A percentile compares a stretch with the other conserved stretches of the same genome.
These are phyloP conservation scores for Cornus kousa DNA, from an alignment of 148 eudicot species.

Conservation along the genomic window DNA sequence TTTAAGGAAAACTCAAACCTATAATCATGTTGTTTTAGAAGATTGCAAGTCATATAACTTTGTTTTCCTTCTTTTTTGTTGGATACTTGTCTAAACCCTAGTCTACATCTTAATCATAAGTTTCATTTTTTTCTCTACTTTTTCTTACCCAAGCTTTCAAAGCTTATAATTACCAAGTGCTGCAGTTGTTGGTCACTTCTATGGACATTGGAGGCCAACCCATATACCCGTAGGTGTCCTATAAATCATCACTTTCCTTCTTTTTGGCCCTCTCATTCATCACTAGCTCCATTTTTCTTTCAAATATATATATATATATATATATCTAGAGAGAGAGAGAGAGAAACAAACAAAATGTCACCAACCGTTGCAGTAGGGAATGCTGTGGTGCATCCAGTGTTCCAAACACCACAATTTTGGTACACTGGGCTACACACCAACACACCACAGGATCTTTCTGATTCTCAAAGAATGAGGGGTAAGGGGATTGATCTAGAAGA, in stretches of 20 bases:
- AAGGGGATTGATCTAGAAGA: too few relatives aligned
- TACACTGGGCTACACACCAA: too few relatives aligned
- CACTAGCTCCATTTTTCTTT: neutral
- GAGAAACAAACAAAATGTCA: too few relatives aligned
- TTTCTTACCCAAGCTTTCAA: constrained; percentile 23
- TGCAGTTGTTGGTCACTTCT: constrained; percentile 14
- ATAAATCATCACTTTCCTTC: constrained; percentile 18
- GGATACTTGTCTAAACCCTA: constrained; percentile 16
- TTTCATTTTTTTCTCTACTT: constrained; percentile 8
- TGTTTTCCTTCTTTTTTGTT: constrained; percentile 8
- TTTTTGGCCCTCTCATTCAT: neutral
- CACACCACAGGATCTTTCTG: too few relatives aligned
- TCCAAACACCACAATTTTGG: too few relatives aligned
- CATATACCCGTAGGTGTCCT: constrained; percentile 10
- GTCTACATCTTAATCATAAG: constrained; percentile 38
- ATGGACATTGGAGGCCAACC: constrained; percentile 24
- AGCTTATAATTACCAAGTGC: constrained; percentile 26
- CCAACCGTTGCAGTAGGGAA: too few relatives aligned
- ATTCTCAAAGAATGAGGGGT: too few relatives aligned
- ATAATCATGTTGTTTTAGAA: constrained; percentile 31
- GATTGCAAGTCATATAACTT: constrained; percentile 7
- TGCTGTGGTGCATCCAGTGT: too few relatives aligned
- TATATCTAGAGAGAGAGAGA: too few relatives aligned
- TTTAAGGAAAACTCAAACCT: constrained; percentile 21
- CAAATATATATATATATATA: too few relatives aligned